Evolutionary conservation across 2,329 filamentous ascomycete genomes (phyloP), one percentile per base, ranked within the genome.

Genomic region (Ascochyta rabiei): DNA sequence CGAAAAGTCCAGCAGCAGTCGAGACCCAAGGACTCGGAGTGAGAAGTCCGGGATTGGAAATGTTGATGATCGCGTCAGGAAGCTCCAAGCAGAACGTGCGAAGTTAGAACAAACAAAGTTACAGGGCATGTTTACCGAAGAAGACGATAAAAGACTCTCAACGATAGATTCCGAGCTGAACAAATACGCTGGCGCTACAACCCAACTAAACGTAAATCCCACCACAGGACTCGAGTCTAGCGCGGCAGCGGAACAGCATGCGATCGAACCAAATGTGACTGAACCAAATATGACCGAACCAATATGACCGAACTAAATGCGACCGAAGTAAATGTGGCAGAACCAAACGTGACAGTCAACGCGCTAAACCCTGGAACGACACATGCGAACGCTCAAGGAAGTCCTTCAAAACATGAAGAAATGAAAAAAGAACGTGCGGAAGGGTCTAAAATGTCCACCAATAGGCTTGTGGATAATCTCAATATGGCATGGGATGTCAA

Each of bases 61-160:
- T 37, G 5, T 18, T 37, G n/a, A 37, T 16, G n/a, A 37, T 18
- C 15, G 18, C n/a, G 8, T 18, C 18, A 18, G 12, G 43, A 43
- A 52, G 12, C 48, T 56, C 12, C 2, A 56, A 56, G 43, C 6
- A 38, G 48, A 52, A 45, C 15, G n/a, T n/a, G n/a, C n/a, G n/a
- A n/a, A n/a, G n/a, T n/a, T n/a, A n/a, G n/a, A n/a, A n/a, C n/a
- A n/a, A n/a, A n/a, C n/a, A n/a, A n/a, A n/a, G n/a, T n/a, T n/a
- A n/a, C n/a, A n/a, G n/a, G n/a, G n/a, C n/a, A n/a, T n/a, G n/a
- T n/a, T n/a, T n/a, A n/a, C n/a, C n/a, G n/a, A n/a, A n/a, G n/a
- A n/a, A n/a, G n/a, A n/a, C n/a, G n/a, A n/a, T n/a, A n/a, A n/a
- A n/a, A n/a, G n/a, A n/a, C n/a, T n/a, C n/a, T n/a, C n/a, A n/a